phyloP scores from a whole-genome alignment of 305 asterid species.

The Nicotiana rustica region DNA sequence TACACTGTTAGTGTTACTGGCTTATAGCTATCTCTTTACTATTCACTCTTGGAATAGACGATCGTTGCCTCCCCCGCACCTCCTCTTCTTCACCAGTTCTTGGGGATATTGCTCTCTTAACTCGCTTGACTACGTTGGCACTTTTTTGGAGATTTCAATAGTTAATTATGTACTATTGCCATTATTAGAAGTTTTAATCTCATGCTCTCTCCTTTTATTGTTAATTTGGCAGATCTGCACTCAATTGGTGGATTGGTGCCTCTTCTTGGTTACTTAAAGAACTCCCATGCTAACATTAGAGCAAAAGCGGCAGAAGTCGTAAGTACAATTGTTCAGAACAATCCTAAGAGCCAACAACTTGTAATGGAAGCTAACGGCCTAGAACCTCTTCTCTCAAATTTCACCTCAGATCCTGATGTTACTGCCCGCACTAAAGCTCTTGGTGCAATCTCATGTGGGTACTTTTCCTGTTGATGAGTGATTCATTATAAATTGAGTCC shows the following conservation, averaged over 20 bases:
- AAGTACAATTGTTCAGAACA: conserved; percentile 90
- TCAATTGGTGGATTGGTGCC: conserved; percentile 90
- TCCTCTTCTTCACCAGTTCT: not conserved
- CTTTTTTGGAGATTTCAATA: not conserved
- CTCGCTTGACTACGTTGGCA: not conserved
- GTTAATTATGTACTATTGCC: not conserved
- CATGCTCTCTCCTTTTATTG: conserved; percentile 2
- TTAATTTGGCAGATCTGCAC: conserved; percentile 68
- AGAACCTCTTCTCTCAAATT: conserved; percentile 72
- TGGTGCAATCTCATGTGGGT: conserved; percentile 90
- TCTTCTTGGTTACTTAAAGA: conserved; percentile 71
- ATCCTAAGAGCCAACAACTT: conserved; percentile 82
- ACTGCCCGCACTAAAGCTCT: conserved; percentile 80
- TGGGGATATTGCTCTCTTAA: not conserved
- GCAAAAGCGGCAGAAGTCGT: conserved; percentile 96
- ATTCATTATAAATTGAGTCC: conserved; percentile 17
- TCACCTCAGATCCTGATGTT: conserved; percentile 80
- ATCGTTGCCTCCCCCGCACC: not conserved
- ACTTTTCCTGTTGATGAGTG: not conserved
- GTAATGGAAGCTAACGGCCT: conserved; percentile 92
- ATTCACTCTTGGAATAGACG: not conserved
- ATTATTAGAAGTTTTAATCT: conserved; percentile 21
- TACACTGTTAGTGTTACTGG: not conserved
- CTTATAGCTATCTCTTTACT: not conserved
- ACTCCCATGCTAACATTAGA: conserved; percentile 76